Conservation (phyloP, 768 basidiomycete species). For the Xerocomellus dryophilus region DNA sequence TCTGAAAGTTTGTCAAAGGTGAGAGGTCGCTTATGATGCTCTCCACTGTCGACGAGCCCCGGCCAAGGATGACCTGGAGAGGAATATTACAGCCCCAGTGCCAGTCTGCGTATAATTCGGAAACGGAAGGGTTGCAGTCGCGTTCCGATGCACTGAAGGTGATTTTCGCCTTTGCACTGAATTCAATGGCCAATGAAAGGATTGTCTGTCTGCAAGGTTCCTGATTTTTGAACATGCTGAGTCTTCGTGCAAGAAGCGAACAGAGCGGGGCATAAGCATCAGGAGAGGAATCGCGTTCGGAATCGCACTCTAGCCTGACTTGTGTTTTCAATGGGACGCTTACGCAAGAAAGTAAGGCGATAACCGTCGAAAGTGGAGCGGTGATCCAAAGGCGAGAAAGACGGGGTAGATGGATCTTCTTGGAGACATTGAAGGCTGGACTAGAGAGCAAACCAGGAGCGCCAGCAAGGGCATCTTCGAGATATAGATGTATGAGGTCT, state of each 20-base stretch:
- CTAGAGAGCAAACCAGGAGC: not conserved
- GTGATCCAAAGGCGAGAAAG: constrained; percentile 7
- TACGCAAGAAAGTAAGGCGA: constrained; percentile 4
- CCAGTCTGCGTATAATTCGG: not conserved
- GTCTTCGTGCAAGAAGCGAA: not conserved
- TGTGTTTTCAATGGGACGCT: not conserved
- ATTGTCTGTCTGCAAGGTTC: not conserved
- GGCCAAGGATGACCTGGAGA: not conserved
- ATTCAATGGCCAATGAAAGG: not conserved
- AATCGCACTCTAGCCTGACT: not conserved
- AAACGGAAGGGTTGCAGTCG: not conserved
- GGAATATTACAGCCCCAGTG: constrained; percentile 1
- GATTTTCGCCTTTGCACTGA: accelerated
- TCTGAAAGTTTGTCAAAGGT: not conserved
- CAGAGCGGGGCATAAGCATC: not conserved
- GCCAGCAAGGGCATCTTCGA: constrained; percentile 31
- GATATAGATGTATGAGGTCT: constrained; percentile 30
- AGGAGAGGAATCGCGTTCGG: no score
- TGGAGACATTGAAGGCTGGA: not conserved
- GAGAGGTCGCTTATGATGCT: not conserved
- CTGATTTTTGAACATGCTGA: not conserved
- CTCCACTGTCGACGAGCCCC: not conserved
- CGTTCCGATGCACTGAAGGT: not conserved
- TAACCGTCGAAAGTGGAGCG: constrained; percentile 7
- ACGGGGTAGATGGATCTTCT: not conserved